These are phyloP conservation scores for Periconia macrospinosa DNA, from an alignment of 2,329 filamentous ascomycete genomes.

Conservation along the genomic window DNA sequence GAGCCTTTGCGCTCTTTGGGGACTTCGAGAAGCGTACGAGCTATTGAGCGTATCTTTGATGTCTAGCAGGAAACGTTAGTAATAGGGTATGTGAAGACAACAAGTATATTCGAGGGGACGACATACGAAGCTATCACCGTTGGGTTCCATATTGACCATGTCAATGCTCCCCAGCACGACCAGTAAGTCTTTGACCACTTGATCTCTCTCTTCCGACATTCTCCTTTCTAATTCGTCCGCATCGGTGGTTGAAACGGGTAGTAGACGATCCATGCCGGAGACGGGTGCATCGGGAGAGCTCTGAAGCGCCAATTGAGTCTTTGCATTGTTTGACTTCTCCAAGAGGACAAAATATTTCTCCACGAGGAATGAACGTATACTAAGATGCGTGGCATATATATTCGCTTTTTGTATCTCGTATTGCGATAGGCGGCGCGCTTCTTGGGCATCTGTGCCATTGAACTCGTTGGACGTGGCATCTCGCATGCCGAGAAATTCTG, in stretches of 20 bases:
- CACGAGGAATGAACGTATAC: slow-evolving; percentile 80
- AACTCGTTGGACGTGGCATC: slow-evolving; percentile 27
- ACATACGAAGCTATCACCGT: slow-evolving; percentile 65
- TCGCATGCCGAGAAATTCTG: slow-evolving; percentile 35
- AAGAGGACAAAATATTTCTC: slow-evolving; percentile 82
- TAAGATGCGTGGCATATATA: slow-evolving; percentile 79
- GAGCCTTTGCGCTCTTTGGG: slow-evolving; percentile 57
- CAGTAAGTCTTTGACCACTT: slow-evolving; percentile 79
- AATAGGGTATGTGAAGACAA: background rate
- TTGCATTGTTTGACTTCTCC: slow-evolving; percentile 59
- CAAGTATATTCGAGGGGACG: slow-evolving; percentile 7
- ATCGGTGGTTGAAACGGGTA: slow-evolving; percentile 18
- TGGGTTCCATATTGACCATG: slow-evolving; percentile 81
- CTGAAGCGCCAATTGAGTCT: slow-evolving; percentile 49
- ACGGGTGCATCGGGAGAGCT: slow-evolving; percentile 25
- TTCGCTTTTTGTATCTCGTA: slow-evolving; percentile 93
- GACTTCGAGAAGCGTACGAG: slow-evolving; percentile 73
- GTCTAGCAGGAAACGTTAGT: slow-evolving; percentile 52
- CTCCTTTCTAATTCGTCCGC: slow-evolving; percentile 59
- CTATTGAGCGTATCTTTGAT: slow-evolving; percentile 82
- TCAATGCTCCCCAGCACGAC: slow-evolving; percentile 75
- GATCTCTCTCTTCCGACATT: slow-evolving; percentile 75
- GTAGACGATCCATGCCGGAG: slow-evolving; percentile 33
- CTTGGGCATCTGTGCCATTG: slow-evolving; percentile 30
- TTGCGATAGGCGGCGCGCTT: slow-evolving; percentile 58